These are phyloP conservation scores for Clavariopsis aquatica DNA, from an alignment of 495 filamentous ascomycete genomes.

Conservation along the genomic window DNA sequence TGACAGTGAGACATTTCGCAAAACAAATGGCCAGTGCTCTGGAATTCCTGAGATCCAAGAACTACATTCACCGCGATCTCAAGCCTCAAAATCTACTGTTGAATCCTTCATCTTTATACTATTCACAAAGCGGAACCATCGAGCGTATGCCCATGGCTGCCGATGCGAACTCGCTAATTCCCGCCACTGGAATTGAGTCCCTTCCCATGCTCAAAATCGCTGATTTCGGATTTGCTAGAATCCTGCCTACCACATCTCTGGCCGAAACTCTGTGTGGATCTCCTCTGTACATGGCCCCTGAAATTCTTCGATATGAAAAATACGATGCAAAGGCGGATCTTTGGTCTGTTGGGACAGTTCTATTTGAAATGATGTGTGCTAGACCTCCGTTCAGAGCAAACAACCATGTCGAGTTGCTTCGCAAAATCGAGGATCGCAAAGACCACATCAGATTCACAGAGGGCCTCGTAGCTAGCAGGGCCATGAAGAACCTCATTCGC, in stretches of 20 bases:
- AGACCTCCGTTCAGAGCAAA: constrained; percentile 86
- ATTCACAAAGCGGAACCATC: constrained; percentile 49
- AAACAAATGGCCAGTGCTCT: constrained; percentile 94
- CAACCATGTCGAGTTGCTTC: constrained; percentile 91
- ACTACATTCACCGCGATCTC: constrained; percentile 94
- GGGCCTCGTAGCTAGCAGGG: constrained; percentile 67
- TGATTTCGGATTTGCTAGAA: constrained; percentile 95
- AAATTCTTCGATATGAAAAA: constrained; percentile 94
- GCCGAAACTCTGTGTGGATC: constrained; percentile 97
- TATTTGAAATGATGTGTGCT: constrained; percentile 92
- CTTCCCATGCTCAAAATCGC: constrained; percentile 95
- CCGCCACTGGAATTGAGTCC: constrained; percentile 77
- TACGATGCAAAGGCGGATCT: constrained; percentile 96
- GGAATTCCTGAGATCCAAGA: constrained; percentile 77
- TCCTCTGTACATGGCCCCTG: constrained; percentile 98
- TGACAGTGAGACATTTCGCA: constrained; percentile 89
- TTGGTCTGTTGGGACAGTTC: constrained; percentile 94
- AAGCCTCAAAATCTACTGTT: constrained; percentile 96
- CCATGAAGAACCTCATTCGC: constrained; percentile 80
- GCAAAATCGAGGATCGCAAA: constrained; percentile 83
- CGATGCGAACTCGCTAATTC: constrained; percentile 75
- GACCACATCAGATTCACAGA: constrained; percentile 78
- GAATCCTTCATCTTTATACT: constrained; percentile 75
- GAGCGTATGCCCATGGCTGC: constrained; percentile 60
- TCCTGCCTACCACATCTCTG: constrained; percentile 81